Evolutionary conservation across 495 filamentous ascomycete genomes (phyloP).

Genomic region (Aspergillus coremiiformis): DNA sequence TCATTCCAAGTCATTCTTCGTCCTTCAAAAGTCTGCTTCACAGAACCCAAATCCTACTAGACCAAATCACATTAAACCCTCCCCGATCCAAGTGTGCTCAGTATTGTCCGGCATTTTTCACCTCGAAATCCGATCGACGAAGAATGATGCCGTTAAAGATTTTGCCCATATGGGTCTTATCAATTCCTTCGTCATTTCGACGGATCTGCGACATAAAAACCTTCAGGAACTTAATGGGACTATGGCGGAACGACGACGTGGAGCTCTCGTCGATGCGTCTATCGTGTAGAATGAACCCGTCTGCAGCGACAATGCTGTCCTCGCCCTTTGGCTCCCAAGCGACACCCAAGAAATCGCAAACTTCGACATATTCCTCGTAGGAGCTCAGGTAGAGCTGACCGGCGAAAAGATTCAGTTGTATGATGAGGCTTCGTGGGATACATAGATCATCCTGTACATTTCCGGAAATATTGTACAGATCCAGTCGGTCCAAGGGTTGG

Average conservation of each 20-base stretch:
- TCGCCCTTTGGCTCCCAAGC: conserved; percentile 1
- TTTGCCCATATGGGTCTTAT: conserved; percentile 49
- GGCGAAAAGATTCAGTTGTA: conserved; percentile 10
- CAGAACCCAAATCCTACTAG: too few relatives aligned
- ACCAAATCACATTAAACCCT: too few relatives aligned
- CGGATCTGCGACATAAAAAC: conserved; percentile 44
- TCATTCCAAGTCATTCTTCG: too few relatives aligned
- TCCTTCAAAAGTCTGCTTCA: too few relatives aligned
- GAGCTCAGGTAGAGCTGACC: conserved; percentile 6
- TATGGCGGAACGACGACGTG: conserved; percentile 33
- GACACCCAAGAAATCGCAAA: conserved; percentile 7
- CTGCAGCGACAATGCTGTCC: conserved; percentile 1
- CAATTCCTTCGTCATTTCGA: conserved; percentile 41
- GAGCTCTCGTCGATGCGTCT: conserved; percentile 8
- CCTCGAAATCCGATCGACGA: too few relatives aligned
- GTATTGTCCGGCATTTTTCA: too few relatives aligned
- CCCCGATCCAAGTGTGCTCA: too few relatives aligned
- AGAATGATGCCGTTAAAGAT: conserved; percentile 43
- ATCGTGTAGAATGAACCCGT: conserved; percentile 15
- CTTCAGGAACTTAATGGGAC: conserved; percentile 48
- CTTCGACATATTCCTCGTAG: conserved; percentile 3
- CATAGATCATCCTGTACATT: too few relatives aligned
- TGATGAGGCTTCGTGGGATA: background rate
- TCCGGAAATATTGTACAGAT: background rate
- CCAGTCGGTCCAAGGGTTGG: background rate